phyloP scores from a whole-genome alignment of 371 early-diverging fungal genomes.

The Syncephalastrum contaminatum region DNA sequence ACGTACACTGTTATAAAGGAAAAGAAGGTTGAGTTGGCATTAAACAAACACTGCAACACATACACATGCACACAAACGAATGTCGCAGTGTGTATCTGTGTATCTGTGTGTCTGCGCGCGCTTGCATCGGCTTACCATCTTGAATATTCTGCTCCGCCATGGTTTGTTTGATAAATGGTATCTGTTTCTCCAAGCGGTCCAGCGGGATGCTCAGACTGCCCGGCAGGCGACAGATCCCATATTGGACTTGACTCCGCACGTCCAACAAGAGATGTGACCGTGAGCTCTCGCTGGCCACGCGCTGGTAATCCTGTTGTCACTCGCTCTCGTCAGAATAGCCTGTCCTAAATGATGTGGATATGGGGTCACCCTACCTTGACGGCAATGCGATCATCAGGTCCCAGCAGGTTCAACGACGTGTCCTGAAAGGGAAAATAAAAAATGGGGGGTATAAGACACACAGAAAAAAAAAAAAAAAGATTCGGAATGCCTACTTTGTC shows the following conservation, averaged over 20 bases:
- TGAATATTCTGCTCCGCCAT: slow-evolving; percentile 23
- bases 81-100: background rate
- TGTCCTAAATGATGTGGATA: background rate
- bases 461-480: background rate
- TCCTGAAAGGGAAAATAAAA: slow-evolving; percentile 5
- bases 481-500: slow-evolving; percentile 60
- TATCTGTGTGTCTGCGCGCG: too few relatives aligned
- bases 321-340: background rate
- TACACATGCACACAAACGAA: background rate
- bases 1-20: slow-evolving; percentile 62
- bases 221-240: slow-evolving; percentile 78
- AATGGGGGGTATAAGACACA: background rate
- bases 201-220: slow-evolving; percentile 61
- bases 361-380: slow-evolving; percentile 17
- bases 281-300: background rate
- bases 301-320: slow-evolving; percentile 2
- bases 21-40: slow-evolving; percentile 3
- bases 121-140: slow-evolving; percentile 23
- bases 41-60: background rate
- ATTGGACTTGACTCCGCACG: slow-evolving; percentile 83
- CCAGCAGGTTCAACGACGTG: slow-evolving; percentile 19
- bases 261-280: slow-evolving; percentile 80
- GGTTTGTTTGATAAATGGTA: slow-evolving; percentile 36
- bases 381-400: slow-evolving; percentile 26
- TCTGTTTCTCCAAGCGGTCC: slow-evolving; percentile 35